These are phyloP conservation scores for Tetracladium marchalianum DNA, from an alignment of 495 filamentous ascomycete genomes.

Conservation along the genomic window DNA sequence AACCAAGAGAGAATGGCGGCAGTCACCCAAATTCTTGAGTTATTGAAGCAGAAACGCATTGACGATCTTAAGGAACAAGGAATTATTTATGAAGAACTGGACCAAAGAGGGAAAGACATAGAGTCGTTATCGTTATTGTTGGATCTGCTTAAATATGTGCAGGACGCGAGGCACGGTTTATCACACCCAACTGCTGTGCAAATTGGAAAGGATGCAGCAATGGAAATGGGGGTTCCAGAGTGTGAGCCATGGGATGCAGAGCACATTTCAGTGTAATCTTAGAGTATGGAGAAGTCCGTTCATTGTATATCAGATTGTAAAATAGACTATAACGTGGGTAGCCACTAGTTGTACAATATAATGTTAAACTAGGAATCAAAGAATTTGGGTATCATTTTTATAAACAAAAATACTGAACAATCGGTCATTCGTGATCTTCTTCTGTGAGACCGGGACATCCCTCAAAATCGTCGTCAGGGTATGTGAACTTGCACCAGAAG, in stretches of 20 bases:
- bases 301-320: neutral
- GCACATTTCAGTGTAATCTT: neutral
- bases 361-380: neutral
- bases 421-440: conserved; percentile 73
- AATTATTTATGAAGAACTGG: conserved; percentile 23
- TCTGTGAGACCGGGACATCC: conserved; percentile 86
- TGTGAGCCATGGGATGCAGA: conserved; percentile 7
- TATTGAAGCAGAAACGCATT: conserved; percentile 21
- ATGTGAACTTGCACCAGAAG: conserved; percentile 91
- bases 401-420: conserved; percentile 6
- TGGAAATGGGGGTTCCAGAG: conserved; percentile 18
- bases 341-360: neutral
- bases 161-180: neutral
- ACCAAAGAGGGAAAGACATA: conserved; percentile 30
- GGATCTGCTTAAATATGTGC: conserved; percentile 38
- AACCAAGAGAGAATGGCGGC: conserved; percentile 17
- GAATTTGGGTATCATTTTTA: conserved; percentile 20
- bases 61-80: conserved; percentile 17
- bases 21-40: conserved; percentile 20
- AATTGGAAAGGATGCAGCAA: conserved; percentile 4
- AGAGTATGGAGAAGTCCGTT: neutral
- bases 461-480: conserved; percentile 63
- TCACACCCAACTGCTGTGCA: neutral
- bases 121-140: conserved; percentile 41
- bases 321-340: neutral